Evolutionary conservation across 2,329 filamentous ascomycete species (phyloP), one percentile per base, ranked within the genome.

Genomic region (Botryotinia globosa): DNA sequence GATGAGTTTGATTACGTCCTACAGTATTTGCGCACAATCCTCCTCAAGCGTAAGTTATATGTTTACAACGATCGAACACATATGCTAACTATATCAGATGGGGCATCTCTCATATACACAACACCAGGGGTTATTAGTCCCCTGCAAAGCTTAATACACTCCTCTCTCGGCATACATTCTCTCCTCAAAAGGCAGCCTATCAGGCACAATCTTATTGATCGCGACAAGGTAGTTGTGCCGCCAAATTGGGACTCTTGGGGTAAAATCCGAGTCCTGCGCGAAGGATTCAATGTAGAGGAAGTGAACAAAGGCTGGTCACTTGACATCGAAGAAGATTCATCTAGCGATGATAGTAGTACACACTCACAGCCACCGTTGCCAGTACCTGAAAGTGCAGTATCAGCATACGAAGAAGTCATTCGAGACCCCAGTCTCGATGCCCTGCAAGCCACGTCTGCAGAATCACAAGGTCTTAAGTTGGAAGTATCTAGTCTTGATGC

Each of bases 231-330:
- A 71, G 87, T 98, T 8, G 92, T 99, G 0, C 95, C 95, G 2
- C 92, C 94, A 25, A 98, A 98, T 81, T 99, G 96, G 96, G 96
- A 99, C 82, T 98, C 94, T 0, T 98, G 94, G 93, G 94, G 94
- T 74, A 99, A 98, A 83, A 98, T 99, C 74, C 88, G 95, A 59
- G 94, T 98, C 62, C 85, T 98, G 42, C 89, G 94, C 71, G 96
- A 97, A 80, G 93, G 91, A 0, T 98, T 98, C 78, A 94, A 98
- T 77, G 93, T 97, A 34, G 96, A 99, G 84, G 88, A 88, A 22
- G 87, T 97, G 61, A 96, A 93, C 78, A 88, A 90, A 73, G 92
- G 91, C 67, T 99, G 96, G 96, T 91, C 91, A 2, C 87, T 93
- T 72, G 94, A 97, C 76, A 92, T 96, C 68, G 90, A 94, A 79